phyloP scores from a whole-genome alignment of 2,329 filamentous ascomycete genomes.

The Apiospora phragmitis region DNA sequence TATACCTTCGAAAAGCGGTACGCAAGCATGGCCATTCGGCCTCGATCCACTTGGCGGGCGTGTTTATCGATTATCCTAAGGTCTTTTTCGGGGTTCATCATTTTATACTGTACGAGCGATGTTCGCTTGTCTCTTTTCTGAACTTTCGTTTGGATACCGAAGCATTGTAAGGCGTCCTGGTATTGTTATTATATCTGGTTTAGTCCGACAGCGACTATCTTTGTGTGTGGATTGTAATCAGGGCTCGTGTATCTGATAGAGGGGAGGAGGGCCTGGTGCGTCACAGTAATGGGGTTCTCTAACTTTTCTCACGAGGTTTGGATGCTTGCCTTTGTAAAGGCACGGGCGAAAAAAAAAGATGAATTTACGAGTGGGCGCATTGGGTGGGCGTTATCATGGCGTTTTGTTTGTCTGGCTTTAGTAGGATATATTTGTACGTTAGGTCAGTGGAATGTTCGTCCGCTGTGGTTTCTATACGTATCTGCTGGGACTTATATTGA shows the following conservation, averaged over 20 bases:
- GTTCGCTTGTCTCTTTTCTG: conserved; percentile 3
- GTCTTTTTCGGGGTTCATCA: background rate
- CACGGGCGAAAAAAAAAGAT: background rate
- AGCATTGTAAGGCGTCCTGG: conserved; percentile 7
- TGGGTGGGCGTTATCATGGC: background rate
- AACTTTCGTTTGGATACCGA: conserved; percentile 8
- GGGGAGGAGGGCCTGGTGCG: background rate
- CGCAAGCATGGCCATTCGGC: background rate
- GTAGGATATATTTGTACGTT: background rate
- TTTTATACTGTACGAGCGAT: conserved; percentile 3
- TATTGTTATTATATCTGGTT: conserved; percentile 2
- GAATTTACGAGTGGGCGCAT: conserved; percentile 1
- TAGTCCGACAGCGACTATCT: conserved; percentile 2
- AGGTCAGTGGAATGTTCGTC: background rate
- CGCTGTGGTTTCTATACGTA: background rate
- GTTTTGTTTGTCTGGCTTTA: background rate
- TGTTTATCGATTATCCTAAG: conserved; percentile 4
- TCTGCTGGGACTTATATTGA: background rate
- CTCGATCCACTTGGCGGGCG: background rate
- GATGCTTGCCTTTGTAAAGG: conserved; percentile 2
- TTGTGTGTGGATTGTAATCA: background rate
- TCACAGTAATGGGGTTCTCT: background rate
- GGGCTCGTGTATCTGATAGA: background rate
- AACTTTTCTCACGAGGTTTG: background rate
- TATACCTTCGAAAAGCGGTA: background rate